A percentile compares a stretch with the other conserved stretches of the same genome.
Conservation (phyloP, 1,139 yeast species). For the Suhomyces choctaworum region DNA sequence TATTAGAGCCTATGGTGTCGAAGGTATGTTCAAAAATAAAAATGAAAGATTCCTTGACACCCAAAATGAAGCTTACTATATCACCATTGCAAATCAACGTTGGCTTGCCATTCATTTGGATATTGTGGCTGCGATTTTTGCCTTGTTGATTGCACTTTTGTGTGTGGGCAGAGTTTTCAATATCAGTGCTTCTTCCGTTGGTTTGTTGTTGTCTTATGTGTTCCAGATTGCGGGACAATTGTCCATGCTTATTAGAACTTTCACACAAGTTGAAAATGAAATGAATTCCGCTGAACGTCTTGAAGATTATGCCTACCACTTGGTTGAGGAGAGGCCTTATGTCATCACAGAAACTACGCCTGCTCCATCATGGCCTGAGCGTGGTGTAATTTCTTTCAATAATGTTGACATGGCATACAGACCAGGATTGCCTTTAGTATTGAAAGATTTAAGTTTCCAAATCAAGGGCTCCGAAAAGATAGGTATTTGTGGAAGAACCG, state of each 20-base stretch:
- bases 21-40: constrained; percentile 49
- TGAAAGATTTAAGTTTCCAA: constrained; percentile 51
- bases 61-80: constrained; percentile 71
- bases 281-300: constrained; percentile 87
- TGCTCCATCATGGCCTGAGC: constrained; percentile 41
- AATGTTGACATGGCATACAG: constrained; percentile 69
- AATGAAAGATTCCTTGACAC: constrained; percentile 54
- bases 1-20: constrained; percentile 52
- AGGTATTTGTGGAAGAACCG: constrained; percentile 71
- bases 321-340: constrained; percentile 45
- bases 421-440: constrained; percentile 70
- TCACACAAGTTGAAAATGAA: constrained; percentile 75
- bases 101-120: constrained; percentile 75
- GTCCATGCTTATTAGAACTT: constrained; percentile 49
- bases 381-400: constrained; percentile 55
- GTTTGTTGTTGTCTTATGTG: constrained; percentile 65
- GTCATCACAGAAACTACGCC: constrained; percentile 52
- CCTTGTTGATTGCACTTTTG: constrained; percentile 54
- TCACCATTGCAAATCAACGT: constrained; percentile 70
- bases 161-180: constrained; percentile 65
- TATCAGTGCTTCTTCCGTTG: constrained; percentile 65
- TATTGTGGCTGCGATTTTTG: constrained; percentile 35
- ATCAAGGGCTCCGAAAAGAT: constrained; percentile 59
- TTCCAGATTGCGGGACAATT: constrained; percentile 51
- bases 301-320: constrained; percentile 58